Evolutionary conservation across 148 eudicot species (phyloP).

Genomic region (Chenopodium quinoa): DNA sequence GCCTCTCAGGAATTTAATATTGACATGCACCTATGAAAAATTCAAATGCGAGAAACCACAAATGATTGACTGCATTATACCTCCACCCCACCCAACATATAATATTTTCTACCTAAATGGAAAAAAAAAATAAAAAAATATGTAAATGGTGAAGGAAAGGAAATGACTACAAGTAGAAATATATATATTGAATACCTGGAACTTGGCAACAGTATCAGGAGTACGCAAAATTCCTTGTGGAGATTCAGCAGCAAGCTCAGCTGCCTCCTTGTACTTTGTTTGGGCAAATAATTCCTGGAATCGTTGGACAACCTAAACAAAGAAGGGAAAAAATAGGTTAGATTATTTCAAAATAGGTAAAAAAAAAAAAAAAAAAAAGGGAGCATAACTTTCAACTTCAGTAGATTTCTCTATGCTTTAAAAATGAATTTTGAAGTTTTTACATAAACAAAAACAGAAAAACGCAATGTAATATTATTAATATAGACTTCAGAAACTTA

Average conservation of each 20-base stretch:
- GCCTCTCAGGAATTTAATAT: not conserved
- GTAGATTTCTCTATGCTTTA: not conserved
- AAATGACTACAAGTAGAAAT: not conserved
- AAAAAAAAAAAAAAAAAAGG: not conserved
- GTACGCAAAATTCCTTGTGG: conserved; percentile 95
- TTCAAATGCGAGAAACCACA: not conserved
- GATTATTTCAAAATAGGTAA: not conserved
- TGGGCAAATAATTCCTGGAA: conserved; percentile 97
- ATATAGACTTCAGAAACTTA: not conserved
- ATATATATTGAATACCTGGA: conserved; percentile 51
- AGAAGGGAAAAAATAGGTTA: not conserved
- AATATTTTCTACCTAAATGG: not conserved
- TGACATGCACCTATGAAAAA: not conserved
- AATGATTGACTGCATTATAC: no score
- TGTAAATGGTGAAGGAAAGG: not conserved
- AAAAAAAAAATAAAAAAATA: not conserved
- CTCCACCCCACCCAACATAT: no score
- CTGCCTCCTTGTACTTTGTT: conserved; percentile 97
- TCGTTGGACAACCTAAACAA: conserved; percentile 86
- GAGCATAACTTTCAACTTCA: not conserved
- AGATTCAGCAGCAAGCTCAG: conserved; percentile 99
- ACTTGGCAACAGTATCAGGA: conserved; percentile 94
- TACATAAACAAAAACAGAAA: not conserved
- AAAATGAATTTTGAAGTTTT: not conserved
- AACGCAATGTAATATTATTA: no score